A percentile compares a stretch with the other conserved stretches of the same genome.
phyloP scores from a whole-genome alignment of 306 rosid genomes.

The Quercus parvula region DNA sequence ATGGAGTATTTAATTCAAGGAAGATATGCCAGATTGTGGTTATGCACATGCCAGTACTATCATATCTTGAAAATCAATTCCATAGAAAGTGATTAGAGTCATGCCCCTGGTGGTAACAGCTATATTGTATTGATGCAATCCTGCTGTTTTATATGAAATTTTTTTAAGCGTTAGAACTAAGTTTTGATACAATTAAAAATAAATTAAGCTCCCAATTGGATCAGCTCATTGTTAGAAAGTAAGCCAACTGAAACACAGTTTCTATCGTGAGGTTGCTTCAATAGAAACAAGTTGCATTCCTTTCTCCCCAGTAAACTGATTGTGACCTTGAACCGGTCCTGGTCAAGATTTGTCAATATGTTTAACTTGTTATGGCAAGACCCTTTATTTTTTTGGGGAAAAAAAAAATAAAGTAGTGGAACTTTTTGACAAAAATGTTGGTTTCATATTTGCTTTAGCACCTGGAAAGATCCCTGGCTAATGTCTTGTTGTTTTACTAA shows the following conservation, averaged over 20 bases:
- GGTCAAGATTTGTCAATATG: not conserved
- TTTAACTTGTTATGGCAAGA: too few relatives aligned
- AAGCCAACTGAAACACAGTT: not conserved
- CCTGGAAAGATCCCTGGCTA: not conserved
- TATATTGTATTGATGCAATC: not conserved
- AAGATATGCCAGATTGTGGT: not conserved
- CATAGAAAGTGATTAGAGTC: not conserved
- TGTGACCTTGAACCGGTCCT: not conserved
- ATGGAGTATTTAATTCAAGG: not conserved
- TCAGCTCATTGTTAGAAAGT: not conserved
- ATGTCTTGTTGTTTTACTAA: not conserved
- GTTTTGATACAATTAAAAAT: not conserved
- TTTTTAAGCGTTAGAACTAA: not conserved
- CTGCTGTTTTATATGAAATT: not conserved
- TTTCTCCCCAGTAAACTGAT: not conserved
- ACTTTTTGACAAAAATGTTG: not conserved
- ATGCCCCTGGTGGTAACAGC: not conserved
- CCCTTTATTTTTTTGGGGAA: not conserved
- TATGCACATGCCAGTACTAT: not conserved
- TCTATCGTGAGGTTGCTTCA: not conserved
- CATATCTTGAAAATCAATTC: not conserved
- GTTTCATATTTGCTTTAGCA: too few relatives aligned
- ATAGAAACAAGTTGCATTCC: not conserved
- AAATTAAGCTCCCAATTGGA: not conserved
- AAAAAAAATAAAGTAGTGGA: not conserved